Evolutionary conservation across 75 land plant species (phyloP).

Genomic region (Adiantum capillusveneris): DNA sequence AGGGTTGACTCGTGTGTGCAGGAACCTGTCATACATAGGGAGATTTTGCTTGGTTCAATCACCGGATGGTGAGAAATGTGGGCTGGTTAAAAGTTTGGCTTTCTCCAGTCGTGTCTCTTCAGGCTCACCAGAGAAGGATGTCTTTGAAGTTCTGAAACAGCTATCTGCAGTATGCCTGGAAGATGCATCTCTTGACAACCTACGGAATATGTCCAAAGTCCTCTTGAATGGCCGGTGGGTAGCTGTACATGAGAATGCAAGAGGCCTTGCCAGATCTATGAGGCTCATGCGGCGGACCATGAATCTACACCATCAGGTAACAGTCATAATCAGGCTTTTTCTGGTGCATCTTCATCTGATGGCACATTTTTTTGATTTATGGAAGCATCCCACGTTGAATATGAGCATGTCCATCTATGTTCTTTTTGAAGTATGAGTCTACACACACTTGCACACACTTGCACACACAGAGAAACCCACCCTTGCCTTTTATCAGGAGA

Average conservation of each 20-base stretch:
- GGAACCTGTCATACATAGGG: constrained; percentile 82
- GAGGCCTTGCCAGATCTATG: constrained; percentile 30
- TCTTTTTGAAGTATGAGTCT: no score
- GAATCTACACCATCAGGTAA: constrained; percentile 37
- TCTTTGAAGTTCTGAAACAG: constrained; percentile 28
- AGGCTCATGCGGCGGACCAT: constrained; percentile 43
- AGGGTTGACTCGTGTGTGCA: no score
- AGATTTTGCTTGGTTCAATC: constrained; percentile 84
- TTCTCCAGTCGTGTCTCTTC: constrained; percentile 57
- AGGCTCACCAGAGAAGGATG: constrained; percentile 19
- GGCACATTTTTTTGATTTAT: background rate
- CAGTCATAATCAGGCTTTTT: background rate
- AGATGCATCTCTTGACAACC: constrained; percentile 16
- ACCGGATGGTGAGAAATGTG: constrained; percentile 91
- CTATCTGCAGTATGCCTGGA: constrained; percentile 47
- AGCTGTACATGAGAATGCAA: constrained; percentile 44
- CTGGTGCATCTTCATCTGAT: background rate
- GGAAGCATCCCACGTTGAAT: no score
- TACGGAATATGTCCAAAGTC: constrained; percentile 37
- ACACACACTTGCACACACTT: no score
- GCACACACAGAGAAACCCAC: no score
- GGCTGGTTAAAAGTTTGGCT: constrained; percentile 86
- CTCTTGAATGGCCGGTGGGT: constrained; percentile 84
- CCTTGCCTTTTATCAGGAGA: no score
- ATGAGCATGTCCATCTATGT: no score